These are phyloP conservation scores for Laguncularia racemosa DNA, from an alignment of 345 rosid genomes.

Conservation along the genomic window DNA sequence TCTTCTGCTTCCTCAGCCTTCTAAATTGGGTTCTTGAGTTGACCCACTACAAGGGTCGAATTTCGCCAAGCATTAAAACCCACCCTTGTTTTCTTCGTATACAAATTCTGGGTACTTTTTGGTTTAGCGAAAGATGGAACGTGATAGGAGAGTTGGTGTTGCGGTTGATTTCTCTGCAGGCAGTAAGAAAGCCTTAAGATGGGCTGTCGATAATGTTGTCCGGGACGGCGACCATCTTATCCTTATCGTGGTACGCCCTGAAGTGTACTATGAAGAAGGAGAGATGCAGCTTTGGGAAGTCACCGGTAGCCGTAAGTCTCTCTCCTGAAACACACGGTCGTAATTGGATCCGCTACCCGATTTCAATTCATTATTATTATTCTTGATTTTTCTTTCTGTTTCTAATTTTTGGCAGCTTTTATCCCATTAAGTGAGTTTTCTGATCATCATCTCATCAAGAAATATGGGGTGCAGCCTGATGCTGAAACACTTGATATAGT, in stretches of 20 bases:
- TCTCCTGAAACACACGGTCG: not conserved
- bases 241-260: constrained; percentile 49
- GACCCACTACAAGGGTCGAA: too few relatives aligned
- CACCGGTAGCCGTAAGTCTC: constrained; percentile 69
- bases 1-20: too few relatives aligned
- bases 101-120: not conserved
- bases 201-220: constrained; percentile 77
- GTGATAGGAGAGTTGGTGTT: constrained; percentile 58
- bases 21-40: too few relatives aligned
- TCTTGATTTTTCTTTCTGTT: not conserved
- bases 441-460: constrained; percentile 54
- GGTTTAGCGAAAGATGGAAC: constrained; percentile 32
- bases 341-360: not conserved
- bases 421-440: constrained; percentile 59
- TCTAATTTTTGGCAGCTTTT: constrained; percentile 36
- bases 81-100: not conserved
- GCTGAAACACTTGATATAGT: constrained; percentile 62
- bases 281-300: constrained; percentile 89
- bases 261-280: constrained; percentile 58
- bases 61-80: too few relatives aligned
- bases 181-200: constrained; percentile 72
- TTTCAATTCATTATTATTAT: not conserved
- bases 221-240: constrained; percentile 81
- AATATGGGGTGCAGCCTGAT: constrained; percentile 66
- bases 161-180: constrained; percentile 87